Evolutionary conservation across 129 eudicot genomes (phyloP), one percentile per base, ranked within the genome.

Genomic region (Dittrichia graveolens): DNA sequence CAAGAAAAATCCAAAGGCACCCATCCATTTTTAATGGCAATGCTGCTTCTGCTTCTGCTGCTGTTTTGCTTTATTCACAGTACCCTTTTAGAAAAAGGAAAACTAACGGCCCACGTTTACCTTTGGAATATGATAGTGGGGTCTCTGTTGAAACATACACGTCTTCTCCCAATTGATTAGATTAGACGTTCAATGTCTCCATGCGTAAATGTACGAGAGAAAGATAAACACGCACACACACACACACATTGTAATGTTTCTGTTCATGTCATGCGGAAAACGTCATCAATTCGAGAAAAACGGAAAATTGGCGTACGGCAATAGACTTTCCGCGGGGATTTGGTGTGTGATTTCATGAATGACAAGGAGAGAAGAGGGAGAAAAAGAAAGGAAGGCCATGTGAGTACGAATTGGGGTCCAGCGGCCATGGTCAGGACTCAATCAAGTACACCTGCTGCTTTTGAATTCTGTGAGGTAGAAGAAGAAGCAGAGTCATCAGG

Each of bases 361-460:
- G 68, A 59, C 58, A 44, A 24, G 41, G 7, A 19, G 18, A 48
- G 42, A 62, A 16, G 55, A 16, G 43, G 5, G 42, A 24, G 65
- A 57, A 24, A 24, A 10, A 53, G 38, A 15, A 61, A 12, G 55
- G 40, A 10, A 35, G 42, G 12, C 19, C 75, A 69, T 60, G 75
- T 76, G 67, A 69, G 74, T 38, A 65, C 7, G 56, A 57, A 8
- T 18, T 56, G 35, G 55, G 76, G 76, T 43, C 76, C 76, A 71
- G 15, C 14, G 74, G 75, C 67, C 15, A 72, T 72, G 75, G 76
- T 49, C 56, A 69, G 31, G 81, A 31, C 56, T 77, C 63, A 68
- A 77, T 77, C 81, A 61, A 63, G 82, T 78, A 78, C 82, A 78
- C 82, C 77, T 63, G 82, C 72, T 78, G 75, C 75, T 48, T 77